A percentile compares a stretch with the other conserved stretches of the same genome.
Conservation (phyloP, 495 filamentous ascomycete species). For the Podospora appendiculata region DNA sequence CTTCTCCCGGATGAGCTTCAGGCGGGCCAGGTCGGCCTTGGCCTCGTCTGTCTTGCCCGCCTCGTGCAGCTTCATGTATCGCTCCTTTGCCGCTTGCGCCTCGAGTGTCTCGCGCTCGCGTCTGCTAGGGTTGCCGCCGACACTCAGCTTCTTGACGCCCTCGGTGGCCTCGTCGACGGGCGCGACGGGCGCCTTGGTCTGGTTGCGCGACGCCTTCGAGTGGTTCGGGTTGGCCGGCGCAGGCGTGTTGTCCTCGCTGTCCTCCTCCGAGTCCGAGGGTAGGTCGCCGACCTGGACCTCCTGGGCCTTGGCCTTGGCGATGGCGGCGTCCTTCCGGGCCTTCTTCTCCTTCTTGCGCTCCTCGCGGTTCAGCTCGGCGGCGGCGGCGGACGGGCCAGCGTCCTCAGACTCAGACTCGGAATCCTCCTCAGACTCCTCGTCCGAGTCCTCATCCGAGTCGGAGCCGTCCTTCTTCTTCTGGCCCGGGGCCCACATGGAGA, state of each 20-base stretch:
- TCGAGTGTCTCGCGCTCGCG: constrained; percentile 85
- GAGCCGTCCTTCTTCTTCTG: constrained; percentile 16
- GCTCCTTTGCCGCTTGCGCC: constrained; percentile 80
- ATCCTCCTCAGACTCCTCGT: constrained; percentile 38
- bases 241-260: constrained; percentile 49
- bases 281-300: constrained; percentile 74
- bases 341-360: constrained; percentile 82
- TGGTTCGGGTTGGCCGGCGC: constrained; percentile 89
- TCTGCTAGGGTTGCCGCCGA: constrained; percentile 46
- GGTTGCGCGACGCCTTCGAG: constrained; percentile 57
- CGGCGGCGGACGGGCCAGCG: constrained; percentile 27
- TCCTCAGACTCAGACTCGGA: constrained; percentile 36
- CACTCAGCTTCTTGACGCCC: constrained; percentile 34
- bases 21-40: constrained; percentile 77
- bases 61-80: constrained; percentile 88
- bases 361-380: constrained; percentile 63
- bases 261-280: constrained; percentile 59
- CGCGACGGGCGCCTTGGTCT: constrained; percentile 33
- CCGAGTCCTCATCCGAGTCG: constrained; percentile 29
- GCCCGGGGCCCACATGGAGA: constrained; percentile 61
- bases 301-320: constrained; percentile 55
- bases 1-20: constrained; percentile 74
- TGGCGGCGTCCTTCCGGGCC: constrained; percentile 83
- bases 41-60: constrained; percentile 97
- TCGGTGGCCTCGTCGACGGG: constrained; percentile 40